Percentiles rank a stretch among this genome's conserved stretches.
Conservation (phyloP, 495 filamentous ascomycete species). For the Penicillium chermesinum region DNA sequence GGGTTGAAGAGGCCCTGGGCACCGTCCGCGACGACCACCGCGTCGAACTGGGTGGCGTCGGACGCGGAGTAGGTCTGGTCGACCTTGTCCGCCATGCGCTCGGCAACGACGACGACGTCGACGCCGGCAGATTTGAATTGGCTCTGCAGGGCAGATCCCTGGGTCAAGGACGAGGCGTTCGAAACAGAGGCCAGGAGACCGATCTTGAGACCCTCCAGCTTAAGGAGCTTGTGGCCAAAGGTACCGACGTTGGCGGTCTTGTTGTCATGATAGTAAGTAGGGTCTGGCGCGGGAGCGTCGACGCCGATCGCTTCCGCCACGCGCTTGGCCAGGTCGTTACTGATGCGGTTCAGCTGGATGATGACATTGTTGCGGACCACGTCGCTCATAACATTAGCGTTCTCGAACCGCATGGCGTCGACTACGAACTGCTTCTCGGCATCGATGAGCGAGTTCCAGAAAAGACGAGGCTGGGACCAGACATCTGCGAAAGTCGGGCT, state of each 20-base stretch:
- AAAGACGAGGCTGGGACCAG: slow-evolving; percentile 71
- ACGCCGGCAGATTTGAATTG: slow-evolving; percentile 46
- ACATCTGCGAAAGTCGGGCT: slow-evolving; percentile 66
- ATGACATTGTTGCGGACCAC: slow-evolving; percentile 57
- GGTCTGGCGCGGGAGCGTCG: slow-evolving; percentile 51
- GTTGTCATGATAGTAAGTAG: slow-evolving; percentile 66
- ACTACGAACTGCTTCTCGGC: slow-evolving; percentile 72
- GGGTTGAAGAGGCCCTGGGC: slow-evolving; percentile 50
- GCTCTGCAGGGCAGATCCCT: slow-evolving; percentile 44
- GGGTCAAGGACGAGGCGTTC: slow-evolving; percentile 32
- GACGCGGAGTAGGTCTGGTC: slow-evolving; percentile 66
- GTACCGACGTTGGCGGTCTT: slow-evolving; percentile 58
- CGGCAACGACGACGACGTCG: slow-evolving; percentile 57
- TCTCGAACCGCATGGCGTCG: slow-evolving; percentile 75
- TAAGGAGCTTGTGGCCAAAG: slow-evolving; percentile 52
- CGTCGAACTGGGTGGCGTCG: slow-evolving; percentile 69
- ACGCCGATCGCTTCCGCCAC: slow-evolving; percentile 61
- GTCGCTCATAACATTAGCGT: slow-evolving; percentile 50
- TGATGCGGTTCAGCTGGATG: slow-evolving; percentile 65
- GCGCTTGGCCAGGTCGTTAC: slow-evolving; percentile 62
- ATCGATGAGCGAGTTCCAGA: slow-evolving; percentile 68
- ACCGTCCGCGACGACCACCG: slow-evolving; percentile 56
- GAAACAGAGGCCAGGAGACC: slow-evolving; percentile 55
- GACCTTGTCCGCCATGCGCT: slow-evolving; percentile 51
- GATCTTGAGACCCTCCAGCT: slow-evolving; percentile 60